Base-by-base conservation (phyloP, 495 filamentous ascomycete genomes). In the Xylaria venustula region DNA sequence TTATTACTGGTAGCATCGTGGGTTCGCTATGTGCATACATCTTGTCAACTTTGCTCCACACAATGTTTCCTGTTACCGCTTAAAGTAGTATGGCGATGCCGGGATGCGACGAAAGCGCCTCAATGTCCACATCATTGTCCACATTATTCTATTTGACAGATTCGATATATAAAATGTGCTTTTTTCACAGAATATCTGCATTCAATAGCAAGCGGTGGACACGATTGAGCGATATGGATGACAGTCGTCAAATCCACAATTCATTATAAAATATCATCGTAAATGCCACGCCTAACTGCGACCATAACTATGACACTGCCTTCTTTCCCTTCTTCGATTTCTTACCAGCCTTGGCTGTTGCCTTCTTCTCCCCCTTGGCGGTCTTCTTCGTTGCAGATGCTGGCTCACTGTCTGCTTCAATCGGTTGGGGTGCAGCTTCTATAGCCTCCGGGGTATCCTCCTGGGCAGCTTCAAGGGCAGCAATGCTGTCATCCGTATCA, bases 321-420 rank as follows among this genome's bases (percentile, higher is more conserved):
- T 71, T 72, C 67, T 78, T 76, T n/a, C 54, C 61, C 62, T 68
- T 81, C 63, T 74, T 77, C 47, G 66, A 68, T 55, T 72, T 79
- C 47, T 72, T 68, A 6, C 42, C 62, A 42, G 63, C n/a, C 42
- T 72, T 70, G 19, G 32, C 48, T 36, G 57, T 54, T 37, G 60
- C 65, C 54, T 64, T 58, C 42, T 67, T 69, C 34, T 58, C 61
- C 8, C 45, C 58, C 30, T 60, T 64, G n/a, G 51, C 20, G 19
- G 30, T 32, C 50, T 61, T 61, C 34, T 61, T 61, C 36, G 41
- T 50, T 28, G 14, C 14, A 19, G 49, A 41, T 54, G 56, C 41
- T 60, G 59, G 25, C 55, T 57, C 9, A 11, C 4, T 25, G 5
- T 46, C 41, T 7, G 36, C 37, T 50, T 64, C 60, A 34, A 68